phyloP scores from a whole-genome alignment of 2,329 filamentous ascomycete genomes.

The Aplosporella prunicola region DNA sequence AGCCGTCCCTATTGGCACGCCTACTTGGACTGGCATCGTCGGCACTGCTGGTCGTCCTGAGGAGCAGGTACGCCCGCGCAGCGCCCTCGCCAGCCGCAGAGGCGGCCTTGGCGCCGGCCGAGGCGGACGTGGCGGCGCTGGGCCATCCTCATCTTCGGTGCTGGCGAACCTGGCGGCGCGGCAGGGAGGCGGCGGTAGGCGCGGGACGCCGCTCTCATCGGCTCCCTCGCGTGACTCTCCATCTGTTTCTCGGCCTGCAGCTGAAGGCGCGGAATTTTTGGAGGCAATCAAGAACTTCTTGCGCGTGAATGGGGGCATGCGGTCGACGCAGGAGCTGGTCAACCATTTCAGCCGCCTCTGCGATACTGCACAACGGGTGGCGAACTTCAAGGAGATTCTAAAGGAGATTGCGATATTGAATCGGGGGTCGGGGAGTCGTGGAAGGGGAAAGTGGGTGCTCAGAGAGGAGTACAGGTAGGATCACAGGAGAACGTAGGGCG shows the following conservation, averaged over 20 bases:
- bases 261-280: constrained; percentile 35
- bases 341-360: constrained; percentile 56
- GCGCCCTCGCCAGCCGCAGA: constrained; percentile 31
- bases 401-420: no score
- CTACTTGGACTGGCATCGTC: constrained; percentile 86
- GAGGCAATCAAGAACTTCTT: constrained; percentile 67
- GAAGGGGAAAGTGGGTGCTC: constrained; percentile 51
- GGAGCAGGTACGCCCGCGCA: constrained; percentile 32
- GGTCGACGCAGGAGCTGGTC: constrained; percentile 75
- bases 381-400: constrained; percentile 77
- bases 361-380: constrained; percentile 59
- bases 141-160: constrained; percentile 32
- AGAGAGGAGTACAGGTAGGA: constrained; percentile 47
- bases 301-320: constrained; percentile 63
- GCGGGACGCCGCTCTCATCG: background rate
- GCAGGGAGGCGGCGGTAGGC: constrained; percentile 22
- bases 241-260: constrained; percentile 16
- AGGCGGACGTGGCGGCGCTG: constrained; percentile 26
- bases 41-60: constrained; percentile 61
- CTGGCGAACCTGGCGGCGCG: constrained; percentile 35
- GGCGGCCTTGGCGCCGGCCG: constrained; percentile 27
- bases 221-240: background rate
- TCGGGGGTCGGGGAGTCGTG: constrained; percentile 60
- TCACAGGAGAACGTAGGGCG: background rate
- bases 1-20: constrained; percentile 67